Evolutionary conservation across 129 eudicot species (phyloP), one percentile per base, ranked within the genome.

Genomic region (Chrysanthemum seticuspe): DNA sequence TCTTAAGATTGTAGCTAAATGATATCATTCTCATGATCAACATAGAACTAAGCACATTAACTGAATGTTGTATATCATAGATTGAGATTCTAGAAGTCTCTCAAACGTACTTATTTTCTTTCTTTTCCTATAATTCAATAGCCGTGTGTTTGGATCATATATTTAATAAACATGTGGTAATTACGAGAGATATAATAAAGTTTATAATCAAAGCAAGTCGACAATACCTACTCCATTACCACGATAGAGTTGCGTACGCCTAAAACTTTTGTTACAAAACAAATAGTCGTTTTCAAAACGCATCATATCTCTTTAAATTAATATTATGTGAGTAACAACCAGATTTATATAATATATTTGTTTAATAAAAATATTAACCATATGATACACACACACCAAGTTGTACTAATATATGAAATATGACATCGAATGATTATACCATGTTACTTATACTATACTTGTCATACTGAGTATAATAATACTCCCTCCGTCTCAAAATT

Each of bases 401-500:
- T 48, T 40, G 5, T 34, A 61, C 45, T 14, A 68, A 58, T 10
- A 31, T 68, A 31, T 14, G 60, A 58, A 23, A 54, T 18, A 69
- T 5, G 10, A 69, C 7, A 25, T 66, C 34, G n/a, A 34, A 45
- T 78, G 60, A 64, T 56, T 65, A 23, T 72, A 13, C 27, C 80
- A 76, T 68, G 69, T 76, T 29, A 68, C 75, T 49, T 25, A 68
- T 15, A 57, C 12, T 57, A 16, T 16, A 57, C 11, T 57, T 19
- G 11, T 12, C 62, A 57, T 13, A 4, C 6, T 4, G 4, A 67
- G 47, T 23, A 49, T 51, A 23, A 19, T 19, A 64, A 53, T 61
- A n/a, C n/a, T n/a, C n/a, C n/a, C n/a, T n/a, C n/a, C n/a, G n/a
- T n/a, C n/a, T n/a, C n/a, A n/a, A n/a, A n/a, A n/a, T n/a, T n/a